Percentiles rank a stretch among this genome's conserved stretches.
phyloP scores from a whole-genome alignment of 2,329 filamentous ascomycete genomes.

The Colletotrichum nymphaeae region DNA sequence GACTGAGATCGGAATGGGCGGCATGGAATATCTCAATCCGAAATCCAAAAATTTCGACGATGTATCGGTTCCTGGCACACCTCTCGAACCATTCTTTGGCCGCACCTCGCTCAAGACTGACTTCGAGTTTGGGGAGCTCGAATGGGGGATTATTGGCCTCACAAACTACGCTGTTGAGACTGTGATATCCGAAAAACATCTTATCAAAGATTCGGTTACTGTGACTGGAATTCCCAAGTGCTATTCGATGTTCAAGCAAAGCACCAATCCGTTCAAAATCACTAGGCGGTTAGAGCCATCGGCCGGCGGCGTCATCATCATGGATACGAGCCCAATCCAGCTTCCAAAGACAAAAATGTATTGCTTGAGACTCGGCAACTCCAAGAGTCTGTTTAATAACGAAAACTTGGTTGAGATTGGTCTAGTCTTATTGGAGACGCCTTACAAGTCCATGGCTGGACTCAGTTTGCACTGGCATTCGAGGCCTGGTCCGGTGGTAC shows the following conservation, averaged over 20 bases:
- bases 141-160: not conserved
- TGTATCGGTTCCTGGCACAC: not conserved
- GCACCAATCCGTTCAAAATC: not conserved
- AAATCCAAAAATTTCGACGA: not conserved
- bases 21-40: not conserved
- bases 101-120: not conserved
- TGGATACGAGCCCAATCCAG: not conserved
- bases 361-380: not conserved
- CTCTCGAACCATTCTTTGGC: not conserved
- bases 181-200: not conserved
- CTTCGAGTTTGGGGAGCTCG: not conserved
- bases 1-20: too few species aligned
- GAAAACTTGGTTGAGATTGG: not conserved
- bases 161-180: not conserved
- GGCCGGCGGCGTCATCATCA: not conserved
- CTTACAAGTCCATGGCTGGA: not conserved
- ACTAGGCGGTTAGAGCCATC: not conserved
- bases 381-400: not conserved
- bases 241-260: not conserved
- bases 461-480: not conserved
- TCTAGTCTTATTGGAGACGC: not conserved
- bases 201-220: not conserved
- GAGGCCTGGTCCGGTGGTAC: not conserved
- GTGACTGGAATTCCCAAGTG: not conserved
- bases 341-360: not conserved